Evolutionary conservation across 257 asterid species (phyloP), one percentile per base, ranked within the genome.

Genomic region (Gentiana straminea): DNA sequence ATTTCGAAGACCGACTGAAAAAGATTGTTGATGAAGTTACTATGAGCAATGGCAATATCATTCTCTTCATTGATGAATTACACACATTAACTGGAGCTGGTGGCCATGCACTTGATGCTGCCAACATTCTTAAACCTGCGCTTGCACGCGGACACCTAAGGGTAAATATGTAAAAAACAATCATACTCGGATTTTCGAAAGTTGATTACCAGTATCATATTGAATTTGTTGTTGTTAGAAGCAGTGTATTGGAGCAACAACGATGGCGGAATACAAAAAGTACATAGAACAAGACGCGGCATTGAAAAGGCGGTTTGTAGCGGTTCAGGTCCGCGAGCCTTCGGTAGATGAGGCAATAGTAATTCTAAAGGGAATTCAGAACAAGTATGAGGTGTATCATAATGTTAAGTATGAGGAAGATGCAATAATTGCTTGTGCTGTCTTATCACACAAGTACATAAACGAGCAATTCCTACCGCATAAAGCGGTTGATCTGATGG

Each of bases 171-270:
- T n/a, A n/a, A n/a, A n/a, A n/a, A n/a, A n/a, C n/a, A n/a, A n/a
- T n/a, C n/a, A n/a, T n/a, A n/a, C n/a, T n/a, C n/a, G n/a, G n/a
- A n/a, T n/a, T n/a, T n/a, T n/a, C n/a, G n/a, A n/a, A n/a, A n/a
- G n/a, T n/a, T n/a, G n/a, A n/a, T n/a, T n/a, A n/a, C n/a, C n/a
- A 39, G 4, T 8, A 39, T 39, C 7, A 39, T 39, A 39, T 8
- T 39, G n/a, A 39, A 39, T 8, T 39, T 4, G 4, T 39, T 39
- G 44, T 39, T 8, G 7, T 39, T 39, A 0, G 7, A 4, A 39
- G 7, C 51, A 81, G 89, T 83, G 86, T 54, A 78, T 80, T 49
- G 93, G 93, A 1, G 89, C 88, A 12, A 83, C 88, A 10, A 83
- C 86, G 0, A 46, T 69, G 7, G 83, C 75, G 5, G 93, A 83